These are phyloP conservation scores for Orobanche coerulescens DNA, from an alignment of 257 asterid genomes.

Conservation along the genomic window DNA sequence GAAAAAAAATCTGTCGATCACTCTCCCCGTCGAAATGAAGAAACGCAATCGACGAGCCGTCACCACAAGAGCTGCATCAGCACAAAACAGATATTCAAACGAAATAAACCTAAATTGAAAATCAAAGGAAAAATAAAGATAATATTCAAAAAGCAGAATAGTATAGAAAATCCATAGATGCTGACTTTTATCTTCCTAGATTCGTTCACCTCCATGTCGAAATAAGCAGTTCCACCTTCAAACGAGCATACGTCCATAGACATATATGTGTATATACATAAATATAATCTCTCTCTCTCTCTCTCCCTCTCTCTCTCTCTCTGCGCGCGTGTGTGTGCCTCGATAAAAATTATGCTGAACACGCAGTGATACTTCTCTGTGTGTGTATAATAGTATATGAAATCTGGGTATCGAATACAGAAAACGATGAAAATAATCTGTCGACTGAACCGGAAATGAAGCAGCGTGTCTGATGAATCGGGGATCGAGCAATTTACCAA, in stretches of 20 bases:
- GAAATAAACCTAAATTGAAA: neutral
- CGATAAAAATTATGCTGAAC: neutral
- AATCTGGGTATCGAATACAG: neutral
- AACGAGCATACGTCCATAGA: neutral
- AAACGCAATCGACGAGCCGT: neutral
- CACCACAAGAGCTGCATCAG: conserved; percentile 27
- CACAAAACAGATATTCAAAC: neutral
- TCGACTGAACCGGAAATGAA: neutral
- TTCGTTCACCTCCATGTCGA: neutral
- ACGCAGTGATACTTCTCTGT: neutral
- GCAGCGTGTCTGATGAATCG: neutral
- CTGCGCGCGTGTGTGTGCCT: no score
- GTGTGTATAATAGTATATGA: neutral
- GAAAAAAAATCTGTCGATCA: neutral
- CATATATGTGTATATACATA: neutral
- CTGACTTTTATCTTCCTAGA: conserved; percentile 19
- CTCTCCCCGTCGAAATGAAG: neutral
- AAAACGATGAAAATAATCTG: neutral
- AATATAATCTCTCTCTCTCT: no score
- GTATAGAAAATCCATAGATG: neutral
- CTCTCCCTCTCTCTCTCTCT: no score
- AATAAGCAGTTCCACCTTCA: conserved; percentile 2
- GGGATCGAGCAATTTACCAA: neutral
- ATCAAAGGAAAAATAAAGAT: neutral
- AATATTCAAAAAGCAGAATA: neutral